Evolutionary conservation across 805 yeast genomes (phyloP).

Genomic region (Maudiozyma saulgeensis): DNA sequence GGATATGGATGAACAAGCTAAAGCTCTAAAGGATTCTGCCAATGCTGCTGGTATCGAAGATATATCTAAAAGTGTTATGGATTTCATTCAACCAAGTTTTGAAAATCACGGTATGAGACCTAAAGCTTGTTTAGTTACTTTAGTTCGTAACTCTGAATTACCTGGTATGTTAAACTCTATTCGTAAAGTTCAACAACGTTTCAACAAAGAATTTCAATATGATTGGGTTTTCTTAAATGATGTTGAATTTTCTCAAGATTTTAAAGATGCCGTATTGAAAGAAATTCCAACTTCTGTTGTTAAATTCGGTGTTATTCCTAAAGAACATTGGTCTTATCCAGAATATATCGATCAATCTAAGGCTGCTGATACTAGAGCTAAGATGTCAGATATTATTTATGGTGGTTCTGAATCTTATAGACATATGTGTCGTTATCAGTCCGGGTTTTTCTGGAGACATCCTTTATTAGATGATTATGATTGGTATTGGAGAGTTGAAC

Average conservation of each 20-base stretch:
- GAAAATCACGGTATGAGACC: slow-evolving; percentile 16
- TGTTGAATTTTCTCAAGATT: slow-evolving; percentile 4
- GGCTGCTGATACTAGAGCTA: slow-evolving; percentile 54
- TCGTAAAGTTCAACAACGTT: slow-evolving; percentile 65
- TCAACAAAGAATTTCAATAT: slow-evolving; percentile 65
- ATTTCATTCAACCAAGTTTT: slow-evolving; percentile 13
- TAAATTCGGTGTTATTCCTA: slow-evolving; percentile 43
- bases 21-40: slow-evolving; percentile 10
- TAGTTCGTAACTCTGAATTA: slow-evolving; percentile 63
- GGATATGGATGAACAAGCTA: slow-evolving; percentile 1
- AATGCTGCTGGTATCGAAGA: slow-evolving; percentile 2
- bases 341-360: slow-evolving; percentile 62
- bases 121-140: slow-evolving; percentile 37
- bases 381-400: slow-evolving; percentile 47
- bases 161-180: slow-evolving; percentile 51
- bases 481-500: slow-evolving; percentile 93
- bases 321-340: slow-evolving; percentile 82
- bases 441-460: slow-evolving; percentile 77
- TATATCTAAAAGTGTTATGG: slow-evolving; percentile 4
- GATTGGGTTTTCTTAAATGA: slow-evolving; percentile 93
- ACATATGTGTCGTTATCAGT: slow-evolving; percentile 84
- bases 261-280: slow-evolving; percentile 32
- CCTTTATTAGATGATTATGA: slow-evolving; percentile 57
- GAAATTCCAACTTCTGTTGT: slow-evolving; percentile 53
- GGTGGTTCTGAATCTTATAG: slow-evolving; percentile 71